Evolutionary conservation across 2,329 filamentous ascomycete genomes (phyloP).

Genomic region (Trichoderma polysporum): DNA sequence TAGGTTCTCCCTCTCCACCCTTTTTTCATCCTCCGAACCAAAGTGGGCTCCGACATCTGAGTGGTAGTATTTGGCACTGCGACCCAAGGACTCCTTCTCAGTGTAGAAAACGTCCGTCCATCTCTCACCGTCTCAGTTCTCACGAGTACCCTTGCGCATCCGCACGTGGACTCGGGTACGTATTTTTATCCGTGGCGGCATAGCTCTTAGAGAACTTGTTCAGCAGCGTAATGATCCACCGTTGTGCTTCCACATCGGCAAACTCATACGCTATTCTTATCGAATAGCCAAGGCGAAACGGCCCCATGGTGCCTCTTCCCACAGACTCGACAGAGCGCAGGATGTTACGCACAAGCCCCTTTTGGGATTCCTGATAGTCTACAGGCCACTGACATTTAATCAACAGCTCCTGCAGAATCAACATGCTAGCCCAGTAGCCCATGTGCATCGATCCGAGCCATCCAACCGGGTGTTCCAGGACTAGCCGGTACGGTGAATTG

Average conservation of each 20-base stretch:
- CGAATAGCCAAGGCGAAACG: slow-evolving; percentile 39
- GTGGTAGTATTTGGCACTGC: background rate
- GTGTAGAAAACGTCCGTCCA: background rate
- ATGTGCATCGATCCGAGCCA: slow-evolving; percentile 40
- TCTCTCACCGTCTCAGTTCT: background rate
- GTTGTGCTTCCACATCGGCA: slow-evolving; percentile 34
- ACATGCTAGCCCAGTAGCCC: slow-evolving; percentile 40
- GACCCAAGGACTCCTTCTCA: background rate
- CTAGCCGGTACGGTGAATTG: slow-evolving; percentile 34
- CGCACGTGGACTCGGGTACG: slow-evolving; percentile 29
- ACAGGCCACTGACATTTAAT: slow-evolving; percentile 33
- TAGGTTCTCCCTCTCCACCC: background rate
- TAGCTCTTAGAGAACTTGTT: slow-evolving; percentile 34
- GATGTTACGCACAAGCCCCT: slow-evolving; percentile 34
- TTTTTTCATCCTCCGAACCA: background rate
- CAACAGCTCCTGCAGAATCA: slow-evolving; percentile 42
- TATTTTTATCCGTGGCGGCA: slow-evolving; percentile 34
- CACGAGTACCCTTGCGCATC: slow-evolving; percentile 25
- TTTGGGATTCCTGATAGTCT: slow-evolving; percentile 31
- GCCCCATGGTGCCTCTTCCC: slow-evolving; percentile 39
- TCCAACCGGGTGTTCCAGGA: slow-evolving; percentile 33
- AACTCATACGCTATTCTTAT: slow-evolving; percentile 43
- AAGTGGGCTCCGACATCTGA: background rate
- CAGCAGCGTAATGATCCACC: slow-evolving; percentile 36
- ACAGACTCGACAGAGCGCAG: slow-evolving; percentile 40